These are phyloP conservation scores for Xylariaceae sp. DNA, from an alignment of 2,329 filamentous ascomycete species.

Conservation along the genomic window DNA sequence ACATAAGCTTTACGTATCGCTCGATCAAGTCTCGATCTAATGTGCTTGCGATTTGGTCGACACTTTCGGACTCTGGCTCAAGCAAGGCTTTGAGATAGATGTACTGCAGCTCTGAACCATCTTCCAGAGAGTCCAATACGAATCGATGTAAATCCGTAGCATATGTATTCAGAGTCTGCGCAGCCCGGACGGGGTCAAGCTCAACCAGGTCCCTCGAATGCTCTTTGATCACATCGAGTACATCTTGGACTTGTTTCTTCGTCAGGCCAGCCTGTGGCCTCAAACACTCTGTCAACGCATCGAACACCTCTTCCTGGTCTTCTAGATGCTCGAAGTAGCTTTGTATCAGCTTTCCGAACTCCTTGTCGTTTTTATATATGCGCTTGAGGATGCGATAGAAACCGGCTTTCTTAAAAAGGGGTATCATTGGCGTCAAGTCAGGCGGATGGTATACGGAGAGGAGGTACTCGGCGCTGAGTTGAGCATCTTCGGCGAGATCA, in stretches of 20 bases:
- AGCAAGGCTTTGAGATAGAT: slow-evolving; percentile 70
- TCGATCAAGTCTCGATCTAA: slow-evolving; percentile 61
- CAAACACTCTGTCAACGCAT: slow-evolving; percentile 69
- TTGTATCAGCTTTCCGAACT: slow-evolving; percentile 70
- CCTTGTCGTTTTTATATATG: slow-evolving; percentile 70
- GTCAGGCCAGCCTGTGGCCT: slow-evolving; percentile 54
- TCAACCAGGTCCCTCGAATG: slow-evolving; percentile 60
- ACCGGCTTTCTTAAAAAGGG: slow-evolving; percentile 67
- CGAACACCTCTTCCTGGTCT: slow-evolving; percentile 68
- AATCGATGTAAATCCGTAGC: slow-evolving; percentile 58
- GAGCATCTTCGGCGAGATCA: slow-evolving; percentile 83
- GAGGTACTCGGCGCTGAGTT: slow-evolving; percentile 93
- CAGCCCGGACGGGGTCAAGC: slow-evolving; percentile 59
- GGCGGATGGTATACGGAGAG: slow-evolving; percentile 89
- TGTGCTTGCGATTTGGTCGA: slow-evolving; percentile 25
- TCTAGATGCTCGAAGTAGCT: slow-evolving; percentile 81
- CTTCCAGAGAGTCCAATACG: slow-evolving; percentile 54
- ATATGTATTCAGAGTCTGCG: slow-evolving; percentile 54
- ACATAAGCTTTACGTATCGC: slow-evolving; percentile 85
- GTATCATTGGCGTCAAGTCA: slow-evolving; percentile 67
- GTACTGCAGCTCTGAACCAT: slow-evolving; percentile 60
- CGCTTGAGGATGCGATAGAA: slow-evolving; percentile 92
- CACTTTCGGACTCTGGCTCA: slow-evolving; percentile 45
- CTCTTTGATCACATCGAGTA: slow-evolving; percentile 58
- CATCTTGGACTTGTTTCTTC: slow-evolving; percentile 63